Base-by-base conservation (phyloP, 257 asterid species). In the Fraxinus pennsylvanica region DNA sequence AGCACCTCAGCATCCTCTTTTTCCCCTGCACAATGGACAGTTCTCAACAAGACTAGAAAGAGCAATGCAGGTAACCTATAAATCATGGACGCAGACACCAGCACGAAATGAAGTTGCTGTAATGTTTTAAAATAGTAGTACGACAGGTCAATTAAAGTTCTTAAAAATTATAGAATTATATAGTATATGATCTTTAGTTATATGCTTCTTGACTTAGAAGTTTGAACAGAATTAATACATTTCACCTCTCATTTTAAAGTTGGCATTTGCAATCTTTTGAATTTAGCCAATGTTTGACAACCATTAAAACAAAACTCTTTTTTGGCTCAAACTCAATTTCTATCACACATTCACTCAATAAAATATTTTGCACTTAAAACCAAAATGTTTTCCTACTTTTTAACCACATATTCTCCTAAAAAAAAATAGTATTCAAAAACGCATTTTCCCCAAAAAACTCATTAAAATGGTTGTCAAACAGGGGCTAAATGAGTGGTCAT, bases 11-110 rank as follows among this genome's bases (percentile, higher is more conserved):
- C 63, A 81, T 59, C 79, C 41, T 77, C 83, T 80, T 85, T 73
- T 80, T 80, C 80, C 77, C 79, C 85, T 81, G 88, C 84, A 69
- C 72, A 76, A 25, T 35, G 27, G 63, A 77, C 68, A 76, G 69
- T 54, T 47, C 68, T 39, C 72, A 77, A 79, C 36, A 50, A 41
- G 32, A 75, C 79, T 77, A 81, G 72, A 81, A 67, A 67, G 71
- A 22, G 5, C 1, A 25, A 38, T 79, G 70, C 78, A 1, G 36
- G 22, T 30, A 50, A 22, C 14, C 66, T 41, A 39, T 50, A 22
- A 12, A 13, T 8, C 66, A 43, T 8, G 27, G n/a, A 54, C 65
- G 1, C 35, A 30, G 6, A 29, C n/a, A 41, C n/a, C 9, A 3
- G 3, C 6, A 21, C 5, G 17, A 61, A 15, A 2, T 61, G 68